These are phyloP conservation scores for Arachnomyces sp. DNA, from an alignment of 2,329 filamentous ascomycete species.

Conservation along the genomic window DNA sequence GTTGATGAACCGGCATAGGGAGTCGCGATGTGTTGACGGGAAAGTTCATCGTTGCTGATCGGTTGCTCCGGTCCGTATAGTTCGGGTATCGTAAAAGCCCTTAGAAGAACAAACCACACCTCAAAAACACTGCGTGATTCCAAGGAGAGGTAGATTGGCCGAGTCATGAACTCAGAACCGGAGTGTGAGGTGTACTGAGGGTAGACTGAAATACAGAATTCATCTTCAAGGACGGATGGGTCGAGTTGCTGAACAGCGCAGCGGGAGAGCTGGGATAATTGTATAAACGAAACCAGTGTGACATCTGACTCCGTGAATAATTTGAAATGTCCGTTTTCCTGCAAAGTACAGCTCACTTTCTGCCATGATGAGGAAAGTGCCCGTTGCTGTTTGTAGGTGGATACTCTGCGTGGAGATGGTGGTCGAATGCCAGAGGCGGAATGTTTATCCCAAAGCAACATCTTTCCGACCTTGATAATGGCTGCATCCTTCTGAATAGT, in stretches of 20 bases:
- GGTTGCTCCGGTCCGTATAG: slow-evolving; percentile 62
- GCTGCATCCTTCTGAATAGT: slow-evolving; percentile 59
- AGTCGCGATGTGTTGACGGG: slow-evolving; percentile 22
- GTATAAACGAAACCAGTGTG: slow-evolving; percentile 69
- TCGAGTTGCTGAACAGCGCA: slow-evolving; percentile 87
- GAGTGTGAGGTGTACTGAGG: slow-evolving; percentile 77
- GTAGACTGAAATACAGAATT: slow-evolving; percentile 91
- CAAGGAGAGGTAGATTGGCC: slow-evolving; percentile 82
- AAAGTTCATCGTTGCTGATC: slow-evolving; percentile 34
- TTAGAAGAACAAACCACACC: slow-evolving; percentile 88
- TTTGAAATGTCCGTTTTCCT: slow-evolving; percentile 91
- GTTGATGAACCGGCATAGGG: slow-evolving; percentile 28
- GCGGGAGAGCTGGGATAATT: slow-evolving; percentile 78
- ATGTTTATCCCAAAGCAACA: slow-evolving; percentile 84
- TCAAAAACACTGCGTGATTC: slow-evolving; percentile 88
- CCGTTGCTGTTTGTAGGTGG: slow-evolving; percentile 48
- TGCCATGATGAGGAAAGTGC: slow-evolving; percentile 64
- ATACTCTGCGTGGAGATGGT: slow-evolving; percentile 34
- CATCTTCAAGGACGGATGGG: slow-evolving; percentile 80
- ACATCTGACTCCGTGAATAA: slow-evolving; percentile 80
- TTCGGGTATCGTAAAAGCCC: slow-evolving; percentile 86
- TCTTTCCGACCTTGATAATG: slow-evolving; percentile 91
- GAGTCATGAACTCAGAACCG: slow-evolving; percentile 63
- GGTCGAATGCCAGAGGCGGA: slow-evolving; percentile 31
- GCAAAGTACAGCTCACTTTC: slow-evolving; percentile 81